Evolutionary conservation across 1,139 yeast species (phyloP), one percentile per base, ranked within the genome.

Genomic region (Yamadazyma diospyri): DNA sequence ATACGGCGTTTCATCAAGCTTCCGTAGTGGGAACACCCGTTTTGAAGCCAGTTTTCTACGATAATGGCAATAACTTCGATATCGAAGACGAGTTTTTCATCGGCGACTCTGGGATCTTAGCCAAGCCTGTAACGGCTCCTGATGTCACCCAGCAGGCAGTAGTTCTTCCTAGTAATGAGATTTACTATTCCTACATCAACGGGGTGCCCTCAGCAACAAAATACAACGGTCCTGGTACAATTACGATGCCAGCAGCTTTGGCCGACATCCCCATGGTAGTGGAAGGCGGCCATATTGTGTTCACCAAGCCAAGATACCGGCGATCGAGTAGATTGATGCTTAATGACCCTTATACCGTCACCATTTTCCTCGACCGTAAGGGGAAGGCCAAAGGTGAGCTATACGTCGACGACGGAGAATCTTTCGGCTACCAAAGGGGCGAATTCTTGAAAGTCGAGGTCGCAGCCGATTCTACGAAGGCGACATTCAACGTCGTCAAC

Each of bases 61-160:
- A 74, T 28, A 59, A 69, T 29, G 84, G 87, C 4, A 68, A 66
- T 1, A 69, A 74, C 41, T 85, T 72, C 51, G 69, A 57, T 2
- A 67, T 88, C 32, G 97, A 92, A 41, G 94, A 92, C 59, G 81
- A 88, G 54, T 92, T 89, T 57, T 85, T 76, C 50, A 46, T 92
- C 19, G 95, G 95, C 12, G 60, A 68, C 36, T 65, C 81, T 9
- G 94, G 94, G 0, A 54, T 92, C 16, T 53, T 92, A 41, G 88
- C 84, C 2, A 85, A 83, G 50, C 99, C 99, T 4, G 78, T 92
- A 1, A 78, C 85, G 3, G 73, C 70, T 3, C 78, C 78, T 43
- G 75, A 66, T 6, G 73, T 71, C 2, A 47, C 51, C 0, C 38
- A 55, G 1, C 70, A 74, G 2, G 54, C 61, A 0, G 59, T 89